These are phyloP conservation scores for Eucalyptus cloeziana DNA, from an alignment of 345 rosid genomes.

Conservation along the genomic window DNA sequence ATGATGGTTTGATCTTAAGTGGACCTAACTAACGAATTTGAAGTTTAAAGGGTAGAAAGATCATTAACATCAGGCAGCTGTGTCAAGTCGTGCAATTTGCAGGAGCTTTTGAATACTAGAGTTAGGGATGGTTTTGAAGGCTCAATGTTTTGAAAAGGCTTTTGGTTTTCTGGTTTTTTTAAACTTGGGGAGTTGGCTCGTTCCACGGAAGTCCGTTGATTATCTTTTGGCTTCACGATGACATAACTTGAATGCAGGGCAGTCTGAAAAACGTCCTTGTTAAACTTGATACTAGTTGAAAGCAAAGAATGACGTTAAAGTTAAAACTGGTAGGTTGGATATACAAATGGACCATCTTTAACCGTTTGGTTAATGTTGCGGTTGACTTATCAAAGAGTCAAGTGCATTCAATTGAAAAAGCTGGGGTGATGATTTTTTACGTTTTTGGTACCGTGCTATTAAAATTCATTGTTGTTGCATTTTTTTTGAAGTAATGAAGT, in stretches of 20 bases:
- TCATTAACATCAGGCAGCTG: background rate
- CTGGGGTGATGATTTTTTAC: background rate
- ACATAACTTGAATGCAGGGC: background rate
- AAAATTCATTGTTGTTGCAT: too few relatives aligned
- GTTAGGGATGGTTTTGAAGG: background rate
- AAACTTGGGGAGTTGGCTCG: background rate
- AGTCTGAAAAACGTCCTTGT: background rate
- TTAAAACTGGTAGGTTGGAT: background rate
- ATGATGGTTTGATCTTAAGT: background rate
- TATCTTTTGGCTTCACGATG: too few relatives aligned
- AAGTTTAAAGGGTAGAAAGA: background rate
- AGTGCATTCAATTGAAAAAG: background rate
- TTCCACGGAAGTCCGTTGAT: background rate
- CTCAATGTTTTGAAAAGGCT: background rate
- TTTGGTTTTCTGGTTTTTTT: background rate
- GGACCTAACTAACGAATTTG: background rate
- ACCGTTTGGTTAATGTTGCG: background rate
- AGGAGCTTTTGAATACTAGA: background rate
- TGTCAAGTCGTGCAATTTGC: background rate
- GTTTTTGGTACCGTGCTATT: too few relatives aligned
- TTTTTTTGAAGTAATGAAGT: background rate
- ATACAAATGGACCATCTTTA: background rate
- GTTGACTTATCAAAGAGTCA: background rate
- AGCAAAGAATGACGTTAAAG: background rate
- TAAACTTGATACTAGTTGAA: background rate